phyloP scores from a whole-genome alignment of 345 rosid genomes.

The Clausena lansium region DNA sequence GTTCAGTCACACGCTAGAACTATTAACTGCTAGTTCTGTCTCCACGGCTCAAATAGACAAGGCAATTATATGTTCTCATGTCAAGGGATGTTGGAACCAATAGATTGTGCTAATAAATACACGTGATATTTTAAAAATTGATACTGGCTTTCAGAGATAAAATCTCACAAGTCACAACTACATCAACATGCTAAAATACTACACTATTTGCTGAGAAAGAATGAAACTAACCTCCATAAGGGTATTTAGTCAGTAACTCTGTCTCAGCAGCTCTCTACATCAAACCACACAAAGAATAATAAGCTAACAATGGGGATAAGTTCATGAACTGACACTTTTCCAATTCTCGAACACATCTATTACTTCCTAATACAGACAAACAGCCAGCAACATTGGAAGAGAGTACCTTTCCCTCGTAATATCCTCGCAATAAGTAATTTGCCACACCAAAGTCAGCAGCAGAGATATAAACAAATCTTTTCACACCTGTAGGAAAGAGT shows the following conservation, averaged over 20 bases:
- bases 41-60: neutral
- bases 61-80: neutral
- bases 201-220: neutral
- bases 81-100: neutral
- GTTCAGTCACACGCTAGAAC: neutral
- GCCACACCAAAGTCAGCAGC: conserved; percentile 91
- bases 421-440: conserved; percentile 76
- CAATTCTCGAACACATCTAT: neutral
- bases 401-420: conserved; percentile 90
- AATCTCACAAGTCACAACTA: neutral
- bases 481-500: conserved; percentile 53
- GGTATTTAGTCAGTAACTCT: conserved; percentile 80
- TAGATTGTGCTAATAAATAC: neutral
- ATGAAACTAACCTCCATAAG: conserved; percentile 71
- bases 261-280: conserved; percentile 90
- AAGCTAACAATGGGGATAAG: neutral
- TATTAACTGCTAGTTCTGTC: neutral
- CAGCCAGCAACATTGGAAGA: neutral
- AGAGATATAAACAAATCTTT: conserved; percentile 83
- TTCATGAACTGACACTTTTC: neutral
- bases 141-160: neutral
- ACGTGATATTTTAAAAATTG: neutral
- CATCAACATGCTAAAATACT: neutral
- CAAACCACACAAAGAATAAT: conserved; percentile 18
- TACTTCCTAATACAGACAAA: neutral